Base-by-base conservation (phyloP, 2,329 filamentous ascomycete genomes). In the Botrytis fragariae region DNA sequence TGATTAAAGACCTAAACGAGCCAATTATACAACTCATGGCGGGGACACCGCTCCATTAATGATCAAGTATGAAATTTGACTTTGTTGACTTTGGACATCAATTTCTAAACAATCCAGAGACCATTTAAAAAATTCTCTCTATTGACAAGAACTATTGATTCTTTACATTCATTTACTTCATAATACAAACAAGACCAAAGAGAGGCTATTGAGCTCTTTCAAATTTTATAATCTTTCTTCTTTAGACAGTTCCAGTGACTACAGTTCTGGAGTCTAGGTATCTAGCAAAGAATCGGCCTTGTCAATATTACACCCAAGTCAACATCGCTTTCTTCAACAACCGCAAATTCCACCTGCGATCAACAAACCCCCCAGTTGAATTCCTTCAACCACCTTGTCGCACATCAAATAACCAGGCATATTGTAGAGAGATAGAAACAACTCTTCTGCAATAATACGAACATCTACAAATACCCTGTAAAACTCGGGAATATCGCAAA, bases 401-500 rank as follows among this genome's bases (percentile, higher is more conserved):
- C 39, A 42, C 37, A 71, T 57, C 51, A 71, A 35, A 16, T 25
- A 59, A 32, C 29, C 35, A 14, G 12, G 7, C 48, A 10, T 45
- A 57, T 48, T 60, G 70, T 39, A 22, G 35, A 68, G 51, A 68
- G 51, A 59, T 25, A 68, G 62, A 12, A 59, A 57, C 2, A 60
- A 48, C 20, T 29, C 51, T 45, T 42, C 20, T 37, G 12, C 51
- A 42, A 59, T 25, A 59, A 29, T 39, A 68, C n/a, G 29, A 44
- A 57, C 9, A 48, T 25, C 22, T 39, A 60, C 35, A 59, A 67
- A 54, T 48, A 12, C 44, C 62, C 10, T 68, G 48, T 29, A 18
- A 32, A 44, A 48, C n/a, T 35, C 44, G 29, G 45, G 48, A 51
- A 59, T 39, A 67, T 57, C 67, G 78, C 87, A 84, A 88, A 86